These are phyloP conservation scores for Serendipita sp. DNA, from an alignment of 768 basidiomycete genomes.

Conservation along the genomic window DNA sequence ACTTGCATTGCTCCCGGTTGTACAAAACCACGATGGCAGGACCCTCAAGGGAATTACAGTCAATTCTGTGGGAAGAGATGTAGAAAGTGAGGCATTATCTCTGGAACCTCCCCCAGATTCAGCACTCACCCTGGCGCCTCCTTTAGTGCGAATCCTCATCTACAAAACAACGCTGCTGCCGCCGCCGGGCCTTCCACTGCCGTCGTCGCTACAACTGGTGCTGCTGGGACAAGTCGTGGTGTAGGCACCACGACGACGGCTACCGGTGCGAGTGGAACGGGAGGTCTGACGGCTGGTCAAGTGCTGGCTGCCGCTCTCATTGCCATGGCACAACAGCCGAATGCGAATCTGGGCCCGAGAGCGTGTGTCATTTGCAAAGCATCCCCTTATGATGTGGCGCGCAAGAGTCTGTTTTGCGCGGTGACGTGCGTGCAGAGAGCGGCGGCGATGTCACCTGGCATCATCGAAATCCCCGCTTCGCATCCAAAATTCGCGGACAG, in stretches of 20 bases:
- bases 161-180: too few relatives aligned
- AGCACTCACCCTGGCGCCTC: too few relatives aligned
- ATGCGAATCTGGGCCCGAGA: background rate
- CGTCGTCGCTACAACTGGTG: too few relatives aligned
- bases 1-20: background rate
- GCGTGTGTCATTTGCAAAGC: background rate
- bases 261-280: too few relatives aligned
- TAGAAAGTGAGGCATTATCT: slow-evolving; percentile 5
- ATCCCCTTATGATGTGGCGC: background rate
- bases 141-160: too few relatives aligned
- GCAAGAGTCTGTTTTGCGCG: background rate
- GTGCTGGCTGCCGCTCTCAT: background rate
- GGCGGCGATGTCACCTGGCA: background rate
- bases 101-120: background rate
- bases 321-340: background rate
- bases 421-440: background rate
- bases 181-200: too few relatives aligned
- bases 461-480: background rate
- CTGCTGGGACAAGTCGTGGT: too few relatives aligned
- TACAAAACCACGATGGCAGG: background rate
- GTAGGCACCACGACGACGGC: too few relatives aligned
- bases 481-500: slow-evolving; percentile 3
- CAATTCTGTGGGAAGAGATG: slow-evolving; percentile 49
- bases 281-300: too few relatives aligned
- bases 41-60: slow-evolving; percentile 27